Evolutionary conservation across 257 asterid genomes (phyloP), one percentile per base, ranked within the genome.

Genomic region (Jacaranda copaia): DNA sequence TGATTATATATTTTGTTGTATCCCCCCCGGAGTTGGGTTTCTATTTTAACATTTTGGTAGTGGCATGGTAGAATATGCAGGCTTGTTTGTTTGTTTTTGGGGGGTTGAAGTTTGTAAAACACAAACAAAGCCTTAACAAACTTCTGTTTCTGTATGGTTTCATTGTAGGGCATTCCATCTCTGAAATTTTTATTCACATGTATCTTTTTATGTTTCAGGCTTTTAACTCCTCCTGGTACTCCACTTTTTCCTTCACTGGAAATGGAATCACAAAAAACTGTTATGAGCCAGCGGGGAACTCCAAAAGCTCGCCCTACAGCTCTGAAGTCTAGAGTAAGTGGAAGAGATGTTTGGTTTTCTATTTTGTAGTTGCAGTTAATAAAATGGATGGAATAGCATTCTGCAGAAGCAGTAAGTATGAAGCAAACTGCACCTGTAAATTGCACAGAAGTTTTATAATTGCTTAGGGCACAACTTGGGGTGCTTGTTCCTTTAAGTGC

Each of bases 221-320:
- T 96, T 73, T 80, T 96, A 67, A 91, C 99, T 20, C 99, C 99
- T 83, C 99, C 99, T 8, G 96, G 99, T 32, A 96, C 99, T 79
- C 99, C 99, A 25, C 98, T 93, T 85, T 96, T 93, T 78, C 96
- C 99, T 58, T 93, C 98, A 72, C 85, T 96, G 83, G 99, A 96
- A 81, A 88, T 85, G 93, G 98, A 96, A 87, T 84, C 97, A 3
- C 96, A 90, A 61, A 96, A 85, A 85, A 81, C 93, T 77, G 85
- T 91, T 70, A 91, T 81, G 95, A 87, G 82, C 83, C 97, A 90
- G 88, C 63, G 84, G 78, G 98, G 90, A 83, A 86, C 90, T 19
- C 89, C 93, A 58, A 93, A 91, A 88, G 88, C 93, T 73, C 97
- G 91, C n/a, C 98, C 97, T 53, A 79, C 96, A 65, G 87, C 95